Evolutionary conservation across 169 alveolate genomes (phyloP).

Genomic region (Perkinsus chesapeaki): DNA sequence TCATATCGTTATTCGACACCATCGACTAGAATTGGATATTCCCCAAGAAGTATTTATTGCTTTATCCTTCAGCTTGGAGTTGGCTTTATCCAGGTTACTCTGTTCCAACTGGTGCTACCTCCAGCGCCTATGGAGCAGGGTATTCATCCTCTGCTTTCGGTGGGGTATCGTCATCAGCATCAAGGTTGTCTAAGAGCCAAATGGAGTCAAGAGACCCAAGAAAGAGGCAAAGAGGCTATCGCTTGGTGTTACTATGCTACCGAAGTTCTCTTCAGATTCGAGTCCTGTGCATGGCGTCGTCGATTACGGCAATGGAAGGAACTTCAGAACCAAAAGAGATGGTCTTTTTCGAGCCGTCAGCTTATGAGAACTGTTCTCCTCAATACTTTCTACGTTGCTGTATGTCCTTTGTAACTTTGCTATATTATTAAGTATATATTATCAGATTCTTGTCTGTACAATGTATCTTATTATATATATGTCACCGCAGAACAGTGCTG

Average conservation of each 20-base stretch:
- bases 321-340: not conserved
- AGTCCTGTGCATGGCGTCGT: not conserved
- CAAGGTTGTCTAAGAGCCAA: not conserved
- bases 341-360: not conserved
- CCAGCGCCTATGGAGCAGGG: not conserved
- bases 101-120: not conserved
- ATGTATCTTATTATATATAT: not conserved
- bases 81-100: not conserved
- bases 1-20: not conserved
- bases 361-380: not conserved
- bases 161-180: not conserved
- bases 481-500: not conserved
- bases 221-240: not conserved
- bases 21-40: not conserved
- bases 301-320: not conserved
- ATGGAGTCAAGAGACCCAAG: not conserved
- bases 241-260: too few relatives aligned
- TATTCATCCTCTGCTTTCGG: not conserved
- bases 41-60: not conserved
- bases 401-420: not conserved
- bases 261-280: too few relatives aligned
- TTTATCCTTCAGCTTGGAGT: too few relatives aligned
- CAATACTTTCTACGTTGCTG: not conserved
- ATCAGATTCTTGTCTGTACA: not conserved
- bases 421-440: not conserved